Conservation (phyloP, 1,139 yeast species). For the Starmera stellimalicola region DNA sequence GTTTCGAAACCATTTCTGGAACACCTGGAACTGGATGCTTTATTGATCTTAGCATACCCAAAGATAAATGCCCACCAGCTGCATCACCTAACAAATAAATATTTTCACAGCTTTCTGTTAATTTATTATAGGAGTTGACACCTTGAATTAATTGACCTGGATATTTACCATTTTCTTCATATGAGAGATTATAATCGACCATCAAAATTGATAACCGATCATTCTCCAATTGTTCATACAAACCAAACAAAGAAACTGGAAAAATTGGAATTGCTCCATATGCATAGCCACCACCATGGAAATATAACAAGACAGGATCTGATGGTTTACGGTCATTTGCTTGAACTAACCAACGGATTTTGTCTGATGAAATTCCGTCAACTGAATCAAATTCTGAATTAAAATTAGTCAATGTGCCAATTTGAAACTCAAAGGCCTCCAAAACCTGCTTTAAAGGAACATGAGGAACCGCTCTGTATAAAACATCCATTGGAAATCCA, state of each 20-base stretch:
- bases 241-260: conserved; percentile 17
- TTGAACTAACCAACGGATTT: conserved; percentile 21
- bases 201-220: conserved; percentile 22
- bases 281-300: conserved; percentile 39
- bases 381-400: too few species aligned
- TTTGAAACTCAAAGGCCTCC: too few species aligned
- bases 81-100: conserved; percentile 35
- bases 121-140: conserved; percentile 22
- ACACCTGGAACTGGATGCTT: conserved; percentile 21
- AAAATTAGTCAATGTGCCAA: too few species aligned
- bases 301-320: conserved; percentile 22
- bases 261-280: conserved; percentile 25
- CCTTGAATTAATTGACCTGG: conserved; percentile 34
- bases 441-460: too few species aligned
- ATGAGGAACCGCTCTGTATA: too few species aligned
- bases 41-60: neutral
- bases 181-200: conserved; percentile 34
- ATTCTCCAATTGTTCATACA: conserved; percentile 29
- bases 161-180: too few species aligned
- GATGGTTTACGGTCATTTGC: conserved; percentile 13
- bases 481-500: too few species aligned
- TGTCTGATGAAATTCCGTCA: too few species aligned
- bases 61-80: conserved; percentile 26
- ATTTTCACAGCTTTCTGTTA: conserved; percentile 21
- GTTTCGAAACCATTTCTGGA: conserved; percentile 20